phyloP scores from a whole-genome alignment of 495 filamentous ascomycete genomes.

The Cladorrhinum samala region DNA sequence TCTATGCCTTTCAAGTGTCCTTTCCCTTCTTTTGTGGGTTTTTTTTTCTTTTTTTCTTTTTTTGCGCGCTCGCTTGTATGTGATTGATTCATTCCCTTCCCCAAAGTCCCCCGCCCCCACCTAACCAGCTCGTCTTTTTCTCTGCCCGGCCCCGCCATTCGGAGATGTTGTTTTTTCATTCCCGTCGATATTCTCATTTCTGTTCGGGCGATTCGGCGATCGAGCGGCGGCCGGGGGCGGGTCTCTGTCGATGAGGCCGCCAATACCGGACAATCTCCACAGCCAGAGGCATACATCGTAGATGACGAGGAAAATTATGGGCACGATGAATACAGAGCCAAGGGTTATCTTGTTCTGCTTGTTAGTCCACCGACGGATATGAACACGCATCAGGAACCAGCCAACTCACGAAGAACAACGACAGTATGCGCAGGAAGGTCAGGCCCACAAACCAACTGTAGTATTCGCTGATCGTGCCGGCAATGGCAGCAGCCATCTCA shows the following conservation, averaged over 20 bases:
- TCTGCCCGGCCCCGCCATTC: too few relatives aligned
- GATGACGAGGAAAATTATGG: slow-evolving; percentile 29
- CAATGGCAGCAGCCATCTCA: not conserved
- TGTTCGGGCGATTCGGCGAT: not conserved
- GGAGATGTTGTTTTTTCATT: too few relatives aligned
- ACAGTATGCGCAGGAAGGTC: slow-evolving; percentile 14
- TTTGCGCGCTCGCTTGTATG: too few relatives aligned
- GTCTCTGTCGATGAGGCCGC: not conserved
- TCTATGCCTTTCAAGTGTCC: not conserved
- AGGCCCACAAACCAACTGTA: not conserved
- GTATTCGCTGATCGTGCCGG: slow-evolving; percentile 6
- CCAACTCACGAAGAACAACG: slow-evolving; percentile 22
- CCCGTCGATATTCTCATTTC: too few relatives aligned
- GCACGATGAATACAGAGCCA: slow-evolving; percentile 21
- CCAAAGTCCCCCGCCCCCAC: too few relatives aligned
- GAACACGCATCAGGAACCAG: too few relatives aligned
- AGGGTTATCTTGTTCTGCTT: slow-evolving; percentile 17
- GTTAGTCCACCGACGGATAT: not conserved
- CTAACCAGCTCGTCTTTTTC: too few relatives aligned
- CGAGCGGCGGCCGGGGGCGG: not conserved
- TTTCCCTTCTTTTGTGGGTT: not conserved
- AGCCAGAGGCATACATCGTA: slow-evolving; percentile 43
- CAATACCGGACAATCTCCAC: slow-evolving; percentile 29
- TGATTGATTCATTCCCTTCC: too few relatives aligned
- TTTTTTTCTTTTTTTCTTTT: too few relatives aligned